phyloP scores from a whole-genome alignment of 106 monocot species.

The Gastrodia elata region DNA sequence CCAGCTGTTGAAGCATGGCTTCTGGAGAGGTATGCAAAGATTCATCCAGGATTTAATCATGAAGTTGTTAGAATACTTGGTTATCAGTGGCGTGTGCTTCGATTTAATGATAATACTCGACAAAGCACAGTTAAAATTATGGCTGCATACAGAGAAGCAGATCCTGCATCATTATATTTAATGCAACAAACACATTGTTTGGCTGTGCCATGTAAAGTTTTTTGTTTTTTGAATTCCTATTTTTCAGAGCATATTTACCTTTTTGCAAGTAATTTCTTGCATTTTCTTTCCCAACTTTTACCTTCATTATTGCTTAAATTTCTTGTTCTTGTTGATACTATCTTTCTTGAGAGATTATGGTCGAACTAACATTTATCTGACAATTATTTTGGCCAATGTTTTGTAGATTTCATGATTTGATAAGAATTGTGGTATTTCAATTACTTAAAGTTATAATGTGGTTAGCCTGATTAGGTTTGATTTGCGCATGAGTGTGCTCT shows the following conservation, averaged over 20 bases:
- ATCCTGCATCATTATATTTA: slow-evolving; percentile 51
- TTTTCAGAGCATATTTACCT: background rate
- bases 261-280: background rate
- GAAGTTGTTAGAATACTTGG: slow-evolving; percentile 68
- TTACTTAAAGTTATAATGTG: background rate
- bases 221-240: no score
- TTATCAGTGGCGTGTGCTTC: slow-evolving; percentile 90
- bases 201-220: slow-evolving; percentile 82
- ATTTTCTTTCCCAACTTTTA: slow-evolving; percentile 5
- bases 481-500: background rate
- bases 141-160: slow-evolving; percentile 54
- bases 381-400: background rate
- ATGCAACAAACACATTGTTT: slow-evolving; percentile 87
- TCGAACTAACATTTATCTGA: background rate
- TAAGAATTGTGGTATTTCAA: background rate
- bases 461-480: background rate
- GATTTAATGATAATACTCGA: slow-evolving; percentile 79
- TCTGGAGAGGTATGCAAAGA: slow-evolving; percentile 48
- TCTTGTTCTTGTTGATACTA: background rate
- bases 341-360: background rate
- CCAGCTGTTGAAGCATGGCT: slow-evolving; percentile 51
- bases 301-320: background rate
- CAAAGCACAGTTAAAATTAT: slow-evolving; percentile 85
- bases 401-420: background rate
- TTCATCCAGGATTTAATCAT: slow-evolving; percentile 40